A percentile compares a stretch with the other conserved stretches of the same genome.
These are phyloP conservation scores for Gossypium schwendimanii DNA, from an alignment of 441 rosid genomes.

Conservation along the genomic window DNA sequence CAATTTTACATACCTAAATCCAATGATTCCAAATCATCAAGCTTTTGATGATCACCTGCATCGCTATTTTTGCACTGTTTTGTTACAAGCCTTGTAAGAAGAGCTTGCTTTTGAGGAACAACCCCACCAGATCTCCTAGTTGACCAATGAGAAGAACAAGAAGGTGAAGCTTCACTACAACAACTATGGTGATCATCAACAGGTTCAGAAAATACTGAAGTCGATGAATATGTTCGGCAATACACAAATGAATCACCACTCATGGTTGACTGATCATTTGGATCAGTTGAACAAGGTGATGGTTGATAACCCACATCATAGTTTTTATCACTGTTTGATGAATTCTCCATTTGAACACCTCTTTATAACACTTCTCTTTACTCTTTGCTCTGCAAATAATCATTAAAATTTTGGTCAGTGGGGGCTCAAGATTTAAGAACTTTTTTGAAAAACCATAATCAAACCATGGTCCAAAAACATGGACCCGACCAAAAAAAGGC, in stretches of 20 bases:
- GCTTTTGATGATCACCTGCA: slow-evolving; percentile 22
- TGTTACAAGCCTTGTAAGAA: slow-evolving; percentile 24
- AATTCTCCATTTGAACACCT: slow-evolving; percentile 36
- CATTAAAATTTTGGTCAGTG: slow-evolving; percentile 22
- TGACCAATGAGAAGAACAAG: slow-evolving; percentile 53
- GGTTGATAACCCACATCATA: slow-evolving; percentile 47
- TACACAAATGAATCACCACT: slow-evolving; percentile 58
- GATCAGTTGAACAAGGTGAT: slow-evolving; percentile 53
- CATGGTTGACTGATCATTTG: slow-evolving; percentile 39
- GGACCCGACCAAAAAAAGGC: slow-evolving; percentile 11
- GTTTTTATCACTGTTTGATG: slow-evolving; percentile 36
- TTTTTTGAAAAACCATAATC: slow-evolving; percentile 12
- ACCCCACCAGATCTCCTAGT: slow-evolving; percentile 25
- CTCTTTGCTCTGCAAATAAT: slow-evolving; percentile 29
- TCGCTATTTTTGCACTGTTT: slow-evolving; percentile 26
- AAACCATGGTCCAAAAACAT: slow-evolving; percentile 8
- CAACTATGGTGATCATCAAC: slow-evolving; percentile 45
- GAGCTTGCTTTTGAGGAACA: slow-evolving; percentile 15
- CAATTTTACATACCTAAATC: slow-evolving; percentile 40
- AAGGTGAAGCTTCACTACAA: slow-evolving; percentile 69
- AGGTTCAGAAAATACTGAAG: slow-evolving; percentile 54
- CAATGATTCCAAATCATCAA: slow-evolving; percentile 33
- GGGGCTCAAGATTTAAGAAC: slow-evolving; percentile 12
- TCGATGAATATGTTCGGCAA: slow-evolving; percentile 55
- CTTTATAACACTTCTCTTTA: not conserved